A percentile compares a stretch with the other conserved stretches of the same genome.
Evolutionary conservation across 2,329 filamentous ascomycete species (phyloP).

Genomic region (Zasmidium angulare): DNA sequence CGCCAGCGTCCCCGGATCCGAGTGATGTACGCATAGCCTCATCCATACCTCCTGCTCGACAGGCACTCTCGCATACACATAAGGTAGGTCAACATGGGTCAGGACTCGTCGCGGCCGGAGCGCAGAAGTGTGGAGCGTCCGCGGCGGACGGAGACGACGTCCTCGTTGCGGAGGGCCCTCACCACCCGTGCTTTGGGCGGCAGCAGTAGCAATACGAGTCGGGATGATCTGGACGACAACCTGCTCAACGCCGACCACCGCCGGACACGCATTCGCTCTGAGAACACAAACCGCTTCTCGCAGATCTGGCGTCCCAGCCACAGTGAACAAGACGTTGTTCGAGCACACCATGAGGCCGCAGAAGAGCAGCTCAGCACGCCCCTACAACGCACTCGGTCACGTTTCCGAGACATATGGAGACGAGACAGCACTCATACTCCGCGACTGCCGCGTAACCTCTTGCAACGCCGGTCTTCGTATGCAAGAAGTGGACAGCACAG

Average conservation of each 20-base stretch:
- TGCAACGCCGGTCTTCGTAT: slow-evolving; percentile 29
- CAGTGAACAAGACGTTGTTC: not conserved
- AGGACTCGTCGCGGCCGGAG: slow-evolving; percentile 32
- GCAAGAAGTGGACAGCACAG: slow-evolving; percentile 22
- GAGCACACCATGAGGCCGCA: slow-evolving; percentile 3
- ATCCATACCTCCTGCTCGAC: not conserved
- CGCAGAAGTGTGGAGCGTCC: slow-evolving; percentile 11
- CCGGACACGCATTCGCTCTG: not conserved
- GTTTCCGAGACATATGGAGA: slow-evolving; percentile 23
- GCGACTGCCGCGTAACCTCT: slow-evolving; percentile 15
- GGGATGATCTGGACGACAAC: not conserved
- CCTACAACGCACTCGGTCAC: slow-evolving; percentile 24
- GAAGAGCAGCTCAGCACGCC: slow-evolving; percentile 13
- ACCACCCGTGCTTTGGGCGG: not conserved
- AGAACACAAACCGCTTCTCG: slow-evolving; percentile 7
- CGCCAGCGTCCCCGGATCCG: not conserved
- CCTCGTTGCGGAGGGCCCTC: slow-evolving; percentile 2
- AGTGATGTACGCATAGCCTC: slow-evolving; percentile 13
- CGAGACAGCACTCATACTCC: slow-evolving; percentile 16
- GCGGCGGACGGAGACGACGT: slow-evolving; percentile 1
- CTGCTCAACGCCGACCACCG: not conserved
- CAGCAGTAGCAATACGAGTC: not conserved
- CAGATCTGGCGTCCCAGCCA: slow-evolving; percentile 7
- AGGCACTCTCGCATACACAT: not conserved
- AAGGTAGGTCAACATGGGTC: slow-evolving; percentile 33